Evolutionary conservation across 2,329 filamentous ascomycete species (phyloP).

Genomic region (Keithomyces neogunnii): DNA sequence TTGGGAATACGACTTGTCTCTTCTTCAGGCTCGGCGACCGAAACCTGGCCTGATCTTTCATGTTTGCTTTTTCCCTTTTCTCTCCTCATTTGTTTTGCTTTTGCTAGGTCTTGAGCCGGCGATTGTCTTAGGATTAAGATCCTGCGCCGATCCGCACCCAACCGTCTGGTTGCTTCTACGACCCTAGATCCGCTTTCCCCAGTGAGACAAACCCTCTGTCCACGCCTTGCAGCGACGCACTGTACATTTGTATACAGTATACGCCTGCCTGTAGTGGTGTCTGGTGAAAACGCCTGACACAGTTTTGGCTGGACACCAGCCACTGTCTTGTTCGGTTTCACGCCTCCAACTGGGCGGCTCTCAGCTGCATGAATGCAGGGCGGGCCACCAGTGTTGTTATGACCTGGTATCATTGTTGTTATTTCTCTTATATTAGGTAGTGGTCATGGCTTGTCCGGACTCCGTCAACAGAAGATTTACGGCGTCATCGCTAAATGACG

Average conservation of each 20-base stretch:
- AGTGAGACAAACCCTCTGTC: conserved; percentile 1
- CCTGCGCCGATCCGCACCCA: background rate
- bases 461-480: background rate
- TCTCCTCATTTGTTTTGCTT: background rate
- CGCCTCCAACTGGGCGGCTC: background rate
- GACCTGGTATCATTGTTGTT: background rate
- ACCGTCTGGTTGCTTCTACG: conserved; percentile 1
- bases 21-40: too few species aligned
- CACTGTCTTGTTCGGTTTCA: background rate
- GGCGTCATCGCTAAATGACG: conserved; percentile 2
- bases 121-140: background rate
- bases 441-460: conserved; percentile 1
- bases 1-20: too few species aligned
- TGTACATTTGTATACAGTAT: background rate
- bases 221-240: background rate
- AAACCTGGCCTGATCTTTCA: too few species aligned
- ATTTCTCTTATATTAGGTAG: background rate
- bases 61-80: background rate
- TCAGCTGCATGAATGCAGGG: background rate
- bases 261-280: background rate
- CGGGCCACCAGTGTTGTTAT: background rate
- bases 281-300: background rate
- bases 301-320: background rate
- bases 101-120: background rate
- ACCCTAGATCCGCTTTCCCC: background rate